Conservation (phyloP, 2,329 filamentous ascomycete species). For the Fusarium chlamydosporum region DNA sequence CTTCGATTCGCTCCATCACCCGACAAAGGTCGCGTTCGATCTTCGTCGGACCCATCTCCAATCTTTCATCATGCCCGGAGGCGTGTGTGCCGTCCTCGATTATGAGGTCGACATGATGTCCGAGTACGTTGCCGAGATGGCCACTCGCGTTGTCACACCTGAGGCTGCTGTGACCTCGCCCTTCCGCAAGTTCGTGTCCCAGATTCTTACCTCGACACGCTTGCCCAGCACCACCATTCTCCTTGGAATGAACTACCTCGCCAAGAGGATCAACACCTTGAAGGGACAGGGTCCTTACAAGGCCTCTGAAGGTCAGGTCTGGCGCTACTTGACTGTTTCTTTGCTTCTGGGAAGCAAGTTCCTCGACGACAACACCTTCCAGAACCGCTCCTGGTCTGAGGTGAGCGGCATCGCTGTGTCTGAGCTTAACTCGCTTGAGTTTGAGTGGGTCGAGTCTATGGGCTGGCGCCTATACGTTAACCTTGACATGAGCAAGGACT, state of each 20-base stretch:
- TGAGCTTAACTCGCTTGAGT: slow-evolving; percentile 88
- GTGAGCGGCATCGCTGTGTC: slow-evolving; percentile 89
- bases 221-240: slow-evolving; percentile 93
- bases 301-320: slow-evolving; percentile 79
- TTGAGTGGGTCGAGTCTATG: slow-evolving; percentile 88
- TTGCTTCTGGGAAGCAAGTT: slow-evolving; percentile 95
- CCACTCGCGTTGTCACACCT: slow-evolving; percentile 71
- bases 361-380: slow-evolving; percentile 96
- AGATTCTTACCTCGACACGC: slow-evolving; percentile 90
- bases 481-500: slow-evolving; percentile 80
- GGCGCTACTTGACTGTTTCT: slow-evolving; percentile 87
- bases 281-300: slow-evolving; percentile 68
- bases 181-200: slow-evolving; percentile 92
- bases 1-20: slow-evolving; percentile 41
- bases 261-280: slow-evolving; percentile 84
- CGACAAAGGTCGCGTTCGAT: slow-evolving; percentile 59
- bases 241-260: slow-evolving; percentile 89
- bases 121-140: slow-evolving; percentile 93
- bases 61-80: slow-evolving; percentile 75
- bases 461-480: slow-evolving; percentile 90
- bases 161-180: slow-evolving; percentile 72
- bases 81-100: slow-evolving; percentile 93
- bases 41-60: slow-evolving; percentile 56
- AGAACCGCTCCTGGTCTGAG: slow-evolving; percentile 96
- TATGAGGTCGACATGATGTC: slow-evolving; percentile 98